Conservation (phyloP, 805 yeast species). For the Blastobotrys robertii region DNA sequence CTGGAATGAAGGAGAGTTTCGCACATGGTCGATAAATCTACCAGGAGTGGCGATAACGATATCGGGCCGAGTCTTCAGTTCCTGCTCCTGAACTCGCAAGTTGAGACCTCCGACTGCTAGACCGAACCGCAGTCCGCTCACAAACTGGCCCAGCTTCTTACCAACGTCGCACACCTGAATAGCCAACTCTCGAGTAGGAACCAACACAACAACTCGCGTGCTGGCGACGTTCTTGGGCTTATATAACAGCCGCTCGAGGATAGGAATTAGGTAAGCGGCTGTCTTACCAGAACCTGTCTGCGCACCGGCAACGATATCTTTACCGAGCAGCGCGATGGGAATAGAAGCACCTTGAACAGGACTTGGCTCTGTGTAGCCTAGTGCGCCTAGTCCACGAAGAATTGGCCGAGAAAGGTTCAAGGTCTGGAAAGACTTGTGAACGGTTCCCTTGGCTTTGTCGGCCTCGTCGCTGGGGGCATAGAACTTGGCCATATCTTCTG, state of each 20-base stretch:
- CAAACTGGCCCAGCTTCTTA: slow-evolving; percentile 67
- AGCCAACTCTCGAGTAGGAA: slow-evolving; percentile 97
- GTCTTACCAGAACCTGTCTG: slow-evolving; percentile 99
- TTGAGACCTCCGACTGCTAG: slow-evolving; percentile 98
- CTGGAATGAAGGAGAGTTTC: slow-evolving; percentile 87
- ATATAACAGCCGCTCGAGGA: slow-evolving; percentile 81
- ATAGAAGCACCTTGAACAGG: slow-evolving; percentile 91
- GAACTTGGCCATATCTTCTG: slow-evolving; percentile 74
- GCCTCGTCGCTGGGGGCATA: slow-evolving; percentile 52
- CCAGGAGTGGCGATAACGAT: slow-evolving; percentile 98
- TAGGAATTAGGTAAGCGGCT: slow-evolving; percentile 95
- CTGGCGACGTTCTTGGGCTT: slow-evolving; percentile 80
- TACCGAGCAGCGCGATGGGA: slow-evolving; percentile 88
- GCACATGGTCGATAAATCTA: slow-evolving; percentile 91
- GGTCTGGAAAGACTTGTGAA: slow-evolving; percentile 61
- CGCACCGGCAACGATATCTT: slow-evolving; percentile 97
- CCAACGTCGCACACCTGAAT: slow-evolving; percentile 95
- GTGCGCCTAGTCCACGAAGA: slow-evolving; percentile 65
- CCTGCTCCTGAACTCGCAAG: slow-evolving; percentile 91
- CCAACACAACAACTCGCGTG: slow-evolving; percentile 80
- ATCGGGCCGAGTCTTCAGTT: slow-evolving; percentile 86
- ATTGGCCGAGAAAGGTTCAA: slow-evolving; percentile 84
- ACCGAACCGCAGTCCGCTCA: slow-evolving; percentile 73
- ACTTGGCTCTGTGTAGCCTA: slow-evolving; percentile 83
- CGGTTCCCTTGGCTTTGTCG: slow-evolving; percentile 40